A percentile compares a stretch with the other conserved stretches of the same genome.
Evolutionary conservation across 768 basidiomycete genomes (phyloP).

Genomic region (Xerocomellus chrysenteron): DNA sequence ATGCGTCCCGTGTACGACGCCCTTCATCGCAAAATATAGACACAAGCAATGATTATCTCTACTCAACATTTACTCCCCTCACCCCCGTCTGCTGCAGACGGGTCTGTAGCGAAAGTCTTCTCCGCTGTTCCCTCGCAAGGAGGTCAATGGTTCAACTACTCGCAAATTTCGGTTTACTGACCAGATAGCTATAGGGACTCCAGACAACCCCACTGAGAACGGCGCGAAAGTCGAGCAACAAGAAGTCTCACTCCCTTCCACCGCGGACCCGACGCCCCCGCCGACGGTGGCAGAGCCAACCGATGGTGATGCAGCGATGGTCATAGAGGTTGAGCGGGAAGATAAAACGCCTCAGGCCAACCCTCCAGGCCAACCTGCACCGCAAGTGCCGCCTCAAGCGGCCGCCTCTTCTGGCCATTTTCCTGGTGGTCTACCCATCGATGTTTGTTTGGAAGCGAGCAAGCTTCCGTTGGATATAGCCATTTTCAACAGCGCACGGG

Average conservation of each 20-base stretch:
- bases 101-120: conserved; percentile 22
- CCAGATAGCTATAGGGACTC: conserved; percentile 16
- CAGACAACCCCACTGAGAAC: conserved; percentile 23
- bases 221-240: conserved; percentile 34
- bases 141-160: conserved; percentile 16
- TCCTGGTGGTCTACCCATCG: conserved; percentile 55
- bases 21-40: conserved; percentile 45
- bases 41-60: conserved; percentile 87
- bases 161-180: neutral
- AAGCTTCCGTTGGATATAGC: conserved; percentile 92
- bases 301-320: conserved; percentile 37
- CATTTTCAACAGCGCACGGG: conserved; percentile 88
- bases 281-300: conserved; percentile 20
- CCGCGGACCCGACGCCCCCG: conserved; percentile 34
- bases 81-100: conserved; percentile 33
- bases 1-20: neutral
- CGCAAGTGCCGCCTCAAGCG: conserved; percentile 14
- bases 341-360: conserved; percentile 31
- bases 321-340: conserved; percentile 49
- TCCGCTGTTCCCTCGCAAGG: conserved; percentile 25
- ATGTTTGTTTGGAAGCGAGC: conserved; percentile 81
- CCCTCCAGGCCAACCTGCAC: conserved; percentile 25
- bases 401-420: conserved; percentile 33
- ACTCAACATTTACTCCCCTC: conserved; percentile 72
- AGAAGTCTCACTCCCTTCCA: conserved; percentile 33